Conservation (phyloP, 257 asterid genomes). For the Ilex asprella region DNA sequence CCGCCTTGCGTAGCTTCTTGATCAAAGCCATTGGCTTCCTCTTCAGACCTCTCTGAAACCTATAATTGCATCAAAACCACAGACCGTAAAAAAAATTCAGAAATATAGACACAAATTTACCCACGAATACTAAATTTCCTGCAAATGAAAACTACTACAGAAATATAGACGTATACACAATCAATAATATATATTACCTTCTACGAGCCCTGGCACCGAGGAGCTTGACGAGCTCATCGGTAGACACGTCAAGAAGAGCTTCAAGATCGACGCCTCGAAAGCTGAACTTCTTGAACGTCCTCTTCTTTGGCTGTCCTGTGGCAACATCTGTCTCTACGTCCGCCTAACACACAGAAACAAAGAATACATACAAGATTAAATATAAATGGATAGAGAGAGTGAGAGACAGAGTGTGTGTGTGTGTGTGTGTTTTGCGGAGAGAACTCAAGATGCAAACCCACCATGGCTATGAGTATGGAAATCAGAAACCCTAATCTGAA, state of each 20-base stretch:
- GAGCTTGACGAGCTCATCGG: conserved; percentile 82
- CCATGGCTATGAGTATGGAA: too few relatives aligned
- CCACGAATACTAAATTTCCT: background rate
- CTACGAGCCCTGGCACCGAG: conserved; percentile 68
- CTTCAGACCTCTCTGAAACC: conserved; percentile 79
- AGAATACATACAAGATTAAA: too few relatives aligned
- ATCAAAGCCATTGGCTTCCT: conserved; percentile 84
- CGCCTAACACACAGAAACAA: conserved; percentile 34
- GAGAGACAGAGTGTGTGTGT: too few relatives aligned
- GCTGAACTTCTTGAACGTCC: conserved; percentile 83
- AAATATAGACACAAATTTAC: background rate
- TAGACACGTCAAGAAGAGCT: conserved; percentile 79
- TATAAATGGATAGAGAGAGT: too few relatives aligned
- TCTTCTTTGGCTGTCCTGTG: conserved; percentile 66
- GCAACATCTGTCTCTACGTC: conserved; percentile 59
- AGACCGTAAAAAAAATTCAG: background rate
- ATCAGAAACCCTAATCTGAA: too few relatives aligned
- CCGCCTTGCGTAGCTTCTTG: conserved; percentile 74
- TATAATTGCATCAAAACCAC: conserved; percentile 5
- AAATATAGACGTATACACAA: background rate
- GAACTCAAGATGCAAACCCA: too few relatives aligned
- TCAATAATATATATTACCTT: conserved; percentile 29
- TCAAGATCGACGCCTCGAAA: conserved; percentile 91
- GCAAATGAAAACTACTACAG: background rate
- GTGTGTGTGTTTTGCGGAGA: too few relatives aligned